A percentile compares a stretch with the other conserved stretches of the same genome.
phyloP scores from a whole-genome alignment of 2,329 filamentous ascomycete genomes.

The Setomelanomma holmii region DNA sequence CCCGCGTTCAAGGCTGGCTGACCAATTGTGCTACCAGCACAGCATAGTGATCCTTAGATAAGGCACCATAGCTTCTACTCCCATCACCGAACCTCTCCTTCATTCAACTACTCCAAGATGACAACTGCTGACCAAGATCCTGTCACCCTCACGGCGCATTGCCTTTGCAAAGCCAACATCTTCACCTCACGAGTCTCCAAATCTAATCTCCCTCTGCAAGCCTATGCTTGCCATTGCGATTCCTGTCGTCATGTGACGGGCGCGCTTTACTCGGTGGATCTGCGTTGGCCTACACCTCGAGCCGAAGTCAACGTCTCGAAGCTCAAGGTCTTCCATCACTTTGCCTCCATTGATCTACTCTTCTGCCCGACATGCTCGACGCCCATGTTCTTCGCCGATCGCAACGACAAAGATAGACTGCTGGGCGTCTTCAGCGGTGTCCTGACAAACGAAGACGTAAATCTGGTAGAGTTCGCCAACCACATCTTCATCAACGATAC shows the following conservation, averaged over 20 bases:
- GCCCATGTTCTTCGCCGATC: constrained; percentile 52
- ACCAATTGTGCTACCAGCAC: constrained; percentile 13
- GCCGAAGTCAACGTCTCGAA: constrained; percentile 35
- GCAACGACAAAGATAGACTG: constrained; percentile 13
- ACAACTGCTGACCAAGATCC: constrained; percentile 12
- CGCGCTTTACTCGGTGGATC: constrained; percentile 49
- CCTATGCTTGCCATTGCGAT: constrained; percentile 57
- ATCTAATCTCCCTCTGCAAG: constrained; percentile 52
- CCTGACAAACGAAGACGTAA: constrained; percentile 39
- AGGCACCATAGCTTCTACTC: background rate
- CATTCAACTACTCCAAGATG: constrained; percentile 9
- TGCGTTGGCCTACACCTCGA: constrained; percentile 48
- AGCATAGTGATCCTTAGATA: background rate
- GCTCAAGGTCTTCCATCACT: constrained; percentile 51
- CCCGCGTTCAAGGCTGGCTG: constrained; percentile 18
- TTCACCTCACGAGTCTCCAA: constrained; percentile 47
- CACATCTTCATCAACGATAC: constrained; percentile 61
- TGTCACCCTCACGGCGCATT: constrained; percentile 49
- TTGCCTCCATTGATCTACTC: constrained; percentile 39
- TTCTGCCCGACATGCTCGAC: constrained; percentile 57
- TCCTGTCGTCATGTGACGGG: constrained; percentile 59
- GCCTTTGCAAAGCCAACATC: constrained; percentile 55
- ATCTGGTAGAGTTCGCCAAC: constrained; percentile 37
- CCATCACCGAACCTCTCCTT: background rate
- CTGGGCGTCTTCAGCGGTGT: constrained; percentile 52